Conservation (phyloP, 2,329 filamentous ascomycete species). For the Hortaea sp. region DNA sequence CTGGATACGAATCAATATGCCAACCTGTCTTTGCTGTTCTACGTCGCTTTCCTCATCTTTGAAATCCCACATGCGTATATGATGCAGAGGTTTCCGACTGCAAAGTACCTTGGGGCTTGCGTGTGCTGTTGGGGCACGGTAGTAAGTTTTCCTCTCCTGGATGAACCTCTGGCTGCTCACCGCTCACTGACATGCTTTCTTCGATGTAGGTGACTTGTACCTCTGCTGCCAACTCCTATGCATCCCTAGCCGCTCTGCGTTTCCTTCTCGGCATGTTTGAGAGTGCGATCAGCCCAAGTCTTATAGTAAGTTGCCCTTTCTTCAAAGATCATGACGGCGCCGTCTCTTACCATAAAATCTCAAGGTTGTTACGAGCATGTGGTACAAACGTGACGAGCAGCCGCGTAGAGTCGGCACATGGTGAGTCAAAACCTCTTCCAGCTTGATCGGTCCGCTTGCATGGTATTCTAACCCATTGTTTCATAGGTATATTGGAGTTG, state of each 20-base stretch:
- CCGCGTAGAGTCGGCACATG: constrained; percentile 7
- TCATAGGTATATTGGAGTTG: constrained; percentile 6
- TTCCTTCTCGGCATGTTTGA: constrained; percentile 43
- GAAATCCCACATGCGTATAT: constrained; percentile 32
- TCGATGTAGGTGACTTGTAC: constrained; percentile 35
- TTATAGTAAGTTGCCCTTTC: too few relatives aligned
- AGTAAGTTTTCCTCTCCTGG: not conserved
- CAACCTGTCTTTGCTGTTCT: constrained; percentile 13
- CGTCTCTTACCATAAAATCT: not conserved
- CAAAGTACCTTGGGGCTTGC: constrained; percentile 39
- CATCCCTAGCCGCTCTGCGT: constrained; percentile 24
- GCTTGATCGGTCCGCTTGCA: too few relatives aligned
- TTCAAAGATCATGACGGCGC: too few relatives aligned
- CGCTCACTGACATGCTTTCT: too few relatives aligned
- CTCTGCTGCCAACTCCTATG: constrained; percentile 38
- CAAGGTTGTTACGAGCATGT: constrained; percentile 41
- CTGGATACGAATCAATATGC: constrained; percentile 18
- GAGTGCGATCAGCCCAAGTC: constrained; percentile 36
- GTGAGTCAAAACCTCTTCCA: not conserved
- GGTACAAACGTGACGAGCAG: constrained; percentile 21
- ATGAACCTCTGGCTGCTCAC: too few relatives aligned
- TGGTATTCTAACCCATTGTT: too few relatives aligned
- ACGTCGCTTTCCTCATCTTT: constrained; percentile 19
- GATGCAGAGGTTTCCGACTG: constrained; percentile 41
- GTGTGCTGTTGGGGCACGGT: constrained; percentile 15